Percentiles rank a stretch among this genome's conserved stretches.
Conservation (phyloP, 2,329 filamentous ascomycete genomes). For the Cladophialophora carrionii region DNA sequence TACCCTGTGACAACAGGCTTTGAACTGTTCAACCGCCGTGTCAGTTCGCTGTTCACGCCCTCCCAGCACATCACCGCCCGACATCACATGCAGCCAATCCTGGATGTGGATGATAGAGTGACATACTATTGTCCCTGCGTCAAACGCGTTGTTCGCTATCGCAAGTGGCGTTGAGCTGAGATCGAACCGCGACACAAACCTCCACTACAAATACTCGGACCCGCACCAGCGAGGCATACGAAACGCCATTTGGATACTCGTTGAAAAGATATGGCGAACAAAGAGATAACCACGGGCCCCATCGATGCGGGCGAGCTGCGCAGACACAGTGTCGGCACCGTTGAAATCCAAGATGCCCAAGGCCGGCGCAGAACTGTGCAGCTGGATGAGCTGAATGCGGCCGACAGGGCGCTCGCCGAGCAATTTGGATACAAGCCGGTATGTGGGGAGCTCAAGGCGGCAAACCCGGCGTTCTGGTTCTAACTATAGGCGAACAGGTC, state of each 20-base stretch:
- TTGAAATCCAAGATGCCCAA: constrained; percentile 32
- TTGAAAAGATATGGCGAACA: constrained; percentile 19
- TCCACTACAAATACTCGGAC: constrained; percentile 9
- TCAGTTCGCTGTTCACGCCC: constrained; percentile 8
- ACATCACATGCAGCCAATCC: constrained; percentile 29
- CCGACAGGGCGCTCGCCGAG: constrained; percentile 41
- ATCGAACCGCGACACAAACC: constrained; percentile 2
- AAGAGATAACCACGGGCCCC: constrained; percentile 18
- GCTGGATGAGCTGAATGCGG: constrained; percentile 39
- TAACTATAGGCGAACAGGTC: constrained; percentile 19
- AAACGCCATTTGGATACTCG: background rate
- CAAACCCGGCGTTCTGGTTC: background rate
- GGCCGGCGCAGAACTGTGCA: constrained; percentile 35
- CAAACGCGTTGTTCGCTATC: constrained; percentile 35
- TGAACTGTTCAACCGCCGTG: background rate
- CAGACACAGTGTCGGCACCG: constrained; percentile 31
- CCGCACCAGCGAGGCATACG: background rate
- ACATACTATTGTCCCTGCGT: constrained; percentile 26
- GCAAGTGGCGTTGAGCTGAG: constrained; percentile 36
- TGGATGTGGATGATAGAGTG: constrained; percentile 21
- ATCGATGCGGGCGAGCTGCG: constrained; percentile 24
- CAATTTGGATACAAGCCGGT: constrained; percentile 44
- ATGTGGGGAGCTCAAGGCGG: constrained; percentile 19
- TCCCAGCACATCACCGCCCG: constrained; percentile 14
- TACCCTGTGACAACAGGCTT: background rate